Evolutionary conservation across 139 green algal species (phyloP).

Genomic region (Eudorina sp.): DNA sequence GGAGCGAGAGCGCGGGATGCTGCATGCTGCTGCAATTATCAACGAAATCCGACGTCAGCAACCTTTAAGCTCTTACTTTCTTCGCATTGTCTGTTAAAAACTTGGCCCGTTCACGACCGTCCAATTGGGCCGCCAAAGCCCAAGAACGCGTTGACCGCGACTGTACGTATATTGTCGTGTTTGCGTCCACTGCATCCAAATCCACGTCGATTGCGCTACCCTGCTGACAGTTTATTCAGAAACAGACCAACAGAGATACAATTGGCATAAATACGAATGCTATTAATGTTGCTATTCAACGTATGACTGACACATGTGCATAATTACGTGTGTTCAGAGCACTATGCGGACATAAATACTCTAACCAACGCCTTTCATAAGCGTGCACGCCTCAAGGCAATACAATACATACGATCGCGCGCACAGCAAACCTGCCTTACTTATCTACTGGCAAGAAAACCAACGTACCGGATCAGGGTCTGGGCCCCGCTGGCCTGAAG

Average conservation of each 20-base stretch:
- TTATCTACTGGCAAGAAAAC: not conserved
- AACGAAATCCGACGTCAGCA: not conserved
- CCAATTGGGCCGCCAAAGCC: not conserved
- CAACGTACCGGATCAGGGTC: not conserved
- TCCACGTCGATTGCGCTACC: conserved; percentile 22
- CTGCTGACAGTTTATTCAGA: not conserved
- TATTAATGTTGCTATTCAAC: not conserved
- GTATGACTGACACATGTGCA: not conserved
- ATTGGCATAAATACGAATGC: not conserved
- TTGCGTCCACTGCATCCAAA: conserved; percentile 18
- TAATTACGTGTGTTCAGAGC: not conserved
- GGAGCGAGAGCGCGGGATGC: no score
- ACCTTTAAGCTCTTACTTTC: conserved; percentile 3
- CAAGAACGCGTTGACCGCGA: not conserved
- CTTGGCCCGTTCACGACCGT: conserved; percentile 16
- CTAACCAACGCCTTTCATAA: not conserved
- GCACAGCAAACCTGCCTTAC: no score
- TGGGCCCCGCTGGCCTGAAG: not conserved
- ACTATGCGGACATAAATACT: no score
- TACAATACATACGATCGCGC: not conserved
- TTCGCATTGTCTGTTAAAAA: conserved; percentile 41
- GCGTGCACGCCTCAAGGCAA: not conserved
- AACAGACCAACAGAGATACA: not conserved
- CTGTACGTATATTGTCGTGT: conserved; percentile 35
- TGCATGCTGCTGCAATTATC: no score